Percentiles rank a stretch among this genome's conserved stretches.
Evolutionary conservation across 2,329 filamentous ascomycete species (phyloP).

Genomic region (Alternaria metachromatica): DNA sequence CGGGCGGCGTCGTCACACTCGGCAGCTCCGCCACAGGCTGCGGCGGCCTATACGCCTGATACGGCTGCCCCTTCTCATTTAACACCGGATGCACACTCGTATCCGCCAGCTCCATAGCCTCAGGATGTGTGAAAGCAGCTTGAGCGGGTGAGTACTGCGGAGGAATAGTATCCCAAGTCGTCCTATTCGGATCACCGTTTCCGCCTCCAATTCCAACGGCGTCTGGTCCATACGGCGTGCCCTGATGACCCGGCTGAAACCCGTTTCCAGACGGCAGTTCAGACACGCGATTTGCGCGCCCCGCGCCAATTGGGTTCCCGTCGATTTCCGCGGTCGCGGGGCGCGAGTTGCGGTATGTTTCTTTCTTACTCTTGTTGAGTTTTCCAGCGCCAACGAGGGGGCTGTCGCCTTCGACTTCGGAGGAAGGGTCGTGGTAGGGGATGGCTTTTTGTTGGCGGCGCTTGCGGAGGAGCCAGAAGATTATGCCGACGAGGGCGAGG

Average conservation of each 20-base stretch:
- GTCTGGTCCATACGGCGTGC: slow-evolving; percentile 34
- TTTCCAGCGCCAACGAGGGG: slow-evolving; percentile 33
- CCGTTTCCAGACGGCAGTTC: slow-evolving; percentile 39
- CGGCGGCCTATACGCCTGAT: slow-evolving; percentile 38
- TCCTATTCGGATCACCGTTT: slow-evolving; percentile 19
- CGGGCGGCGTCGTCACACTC: slow-evolving; percentile 28
- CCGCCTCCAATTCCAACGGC: slow-evolving; percentile 42
- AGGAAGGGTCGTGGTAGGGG: slow-evolving; percentile 23
- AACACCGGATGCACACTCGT: slow-evolving; percentile 23
- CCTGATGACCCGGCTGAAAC: slow-evolving; percentile 32
- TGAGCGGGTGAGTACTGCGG: slow-evolving; percentile 38
- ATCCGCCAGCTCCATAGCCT: slow-evolving; percentile 24
- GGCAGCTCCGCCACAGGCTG: slow-evolving; percentile 24
- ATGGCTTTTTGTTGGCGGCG: slow-evolving; percentile 29
- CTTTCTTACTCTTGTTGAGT: slow-evolving; percentile 29
- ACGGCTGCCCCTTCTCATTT: slow-evolving; percentile 22
- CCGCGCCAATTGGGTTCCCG: slow-evolving; percentile 37
- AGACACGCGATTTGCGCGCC: slow-evolving; percentile 36
- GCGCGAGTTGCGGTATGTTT: slow-evolving; percentile 21
- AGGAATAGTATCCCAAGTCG: slow-evolving; percentile 38
- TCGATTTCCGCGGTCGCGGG: slow-evolving; percentile 37
- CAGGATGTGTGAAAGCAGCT: slow-evolving; percentile 10
- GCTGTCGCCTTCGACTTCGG: slow-evolving; percentile 21
- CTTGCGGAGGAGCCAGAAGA: slow-evolving; percentile 44
- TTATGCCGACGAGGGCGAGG: slow-evolving; percentile 38